Conservation (phyloP, 495 filamentous ascomycete genomes). For the Daldinia grandis region DNA sequence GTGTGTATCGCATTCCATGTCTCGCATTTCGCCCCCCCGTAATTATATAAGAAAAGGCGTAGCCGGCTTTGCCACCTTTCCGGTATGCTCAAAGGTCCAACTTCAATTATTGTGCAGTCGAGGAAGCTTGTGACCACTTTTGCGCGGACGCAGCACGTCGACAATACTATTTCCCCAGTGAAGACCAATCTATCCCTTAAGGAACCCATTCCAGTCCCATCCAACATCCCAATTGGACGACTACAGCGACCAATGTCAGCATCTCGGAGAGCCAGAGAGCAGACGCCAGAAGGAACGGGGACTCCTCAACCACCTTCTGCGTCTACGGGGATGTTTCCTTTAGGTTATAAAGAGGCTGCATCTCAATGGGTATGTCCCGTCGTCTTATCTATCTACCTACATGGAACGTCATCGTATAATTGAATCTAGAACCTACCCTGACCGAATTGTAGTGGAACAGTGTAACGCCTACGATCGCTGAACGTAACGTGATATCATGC, state of each 20-base stretch:
- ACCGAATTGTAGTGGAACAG: constrained; percentile 73
- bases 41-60: constrained; percentile 36
- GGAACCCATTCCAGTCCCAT: constrained; percentile 23
- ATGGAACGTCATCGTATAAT: neutral
- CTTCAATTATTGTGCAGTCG: constrained; percentile 39
- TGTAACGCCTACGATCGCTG: constrained; percentile 80
- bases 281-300: constrained; percentile 15
- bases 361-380: constrained; percentile 81
- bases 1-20: constrained; percentile 22
- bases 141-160: constrained; percentile 36
- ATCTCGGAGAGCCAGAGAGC: constrained; percentile 26
- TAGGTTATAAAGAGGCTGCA: constrained; percentile 91
- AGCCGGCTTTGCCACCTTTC: constrained; percentile 37
- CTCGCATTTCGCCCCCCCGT: constrained; percentile 33
- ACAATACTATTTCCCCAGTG: constrained; percentile 20
- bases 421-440: constrained; percentile 14
- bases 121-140: constrained; percentile 44
- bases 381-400: too few species aligned
- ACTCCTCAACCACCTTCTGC: constrained; percentile 33
- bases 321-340: constrained; percentile 69
- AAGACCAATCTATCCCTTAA: constrained; percentile 25
- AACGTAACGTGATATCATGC: constrained; percentile 87
- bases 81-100: constrained; percentile 48
- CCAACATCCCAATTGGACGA: constrained; percentile 28
- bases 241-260: constrained; percentile 21